Evolutionary conservation across 805 yeast genomes (phyloP), one percentile per base, ranked within the genome.

Genomic region (Wickerhamiella azyma): DNA sequence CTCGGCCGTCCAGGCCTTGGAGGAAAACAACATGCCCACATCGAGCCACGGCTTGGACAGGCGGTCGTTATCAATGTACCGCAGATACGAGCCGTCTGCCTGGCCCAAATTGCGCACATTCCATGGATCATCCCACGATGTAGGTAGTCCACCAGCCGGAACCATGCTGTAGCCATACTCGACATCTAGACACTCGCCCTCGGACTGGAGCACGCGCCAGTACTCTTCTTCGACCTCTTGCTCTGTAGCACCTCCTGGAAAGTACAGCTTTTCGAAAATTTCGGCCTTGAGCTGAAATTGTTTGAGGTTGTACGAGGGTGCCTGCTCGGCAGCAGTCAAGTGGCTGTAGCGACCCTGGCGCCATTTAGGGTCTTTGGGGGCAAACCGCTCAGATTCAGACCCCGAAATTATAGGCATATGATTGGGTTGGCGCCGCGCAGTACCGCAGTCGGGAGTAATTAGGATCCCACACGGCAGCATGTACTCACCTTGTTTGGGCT

Each of bases 1-100:
- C 55, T 85, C 94, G 48, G 82, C 79, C 59, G 83, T 92, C 94
- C 95, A 85, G 58, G 94, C 81, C 58, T 84, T 83, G 0, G 94
- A 83, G 1, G 89, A 76, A 54, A 84, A 75, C 32, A 84, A 68
- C 24, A 88, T 82, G 0, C 95, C 95, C 19, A 85, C 73, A 54
- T 84, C 81, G 10, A 85, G 66, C 94, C 94, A 84, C 0, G 96
- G 40, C 6, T 19, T 24, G n/a, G 38, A 14, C 30, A 36, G 10
- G 24, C 17, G 9, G 10, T 29, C 33, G 17, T 28, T 37, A 47
- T 75, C 74, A 47, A 81, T 70, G 54, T 75, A 75, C 47, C 78
- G 77, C 43, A 83, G 64, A n/a, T 82, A 62, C 0, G 94, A 82
- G 0, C 85, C 81, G 35, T 70, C 62, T 10, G 80, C 74, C 60